A percentile compares a stretch with the other conserved stretches of the same genome.
Conservation (phyloP, 176 grass and related monocot species). For the Echinochloa phyllopogon region DNA sequence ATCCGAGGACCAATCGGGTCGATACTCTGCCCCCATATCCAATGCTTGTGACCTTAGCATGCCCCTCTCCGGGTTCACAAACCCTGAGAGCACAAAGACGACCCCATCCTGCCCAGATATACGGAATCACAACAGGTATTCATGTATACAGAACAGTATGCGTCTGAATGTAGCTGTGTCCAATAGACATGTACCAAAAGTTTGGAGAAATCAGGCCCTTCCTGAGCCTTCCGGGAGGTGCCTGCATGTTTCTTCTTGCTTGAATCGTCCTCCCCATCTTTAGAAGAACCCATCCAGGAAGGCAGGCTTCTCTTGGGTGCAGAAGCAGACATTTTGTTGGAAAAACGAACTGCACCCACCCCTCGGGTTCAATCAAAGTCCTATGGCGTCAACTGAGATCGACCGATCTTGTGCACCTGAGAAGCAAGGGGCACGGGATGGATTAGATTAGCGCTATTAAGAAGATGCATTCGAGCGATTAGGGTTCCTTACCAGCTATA, state of each 20-base stretch:
- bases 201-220: constrained; percentile 61
- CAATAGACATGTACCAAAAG: constrained; percentile 56
- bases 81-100: constrained; percentile 77
- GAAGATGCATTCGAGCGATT: not conserved
- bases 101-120: constrained; percentile 69
- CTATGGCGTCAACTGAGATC: not conserved
- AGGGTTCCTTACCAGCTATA: constrained; percentile 14
- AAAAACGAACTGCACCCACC: not conserved
- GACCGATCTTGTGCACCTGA: not conserved
- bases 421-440: not conserved
- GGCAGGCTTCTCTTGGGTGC: constrained; percentile 64
- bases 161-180: not conserved
- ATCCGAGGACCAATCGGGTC: constrained; percentile 77
- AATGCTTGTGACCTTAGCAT: constrained; percentile 73
- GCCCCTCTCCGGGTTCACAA: constrained; percentile 87
- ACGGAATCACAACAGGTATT: not conserved
- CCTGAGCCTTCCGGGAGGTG: constrained; percentile 22
- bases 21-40: constrained; percentile 89
- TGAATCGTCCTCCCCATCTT: constrained; percentile 42
- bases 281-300: constrained; percentile 61
- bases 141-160: not conserved
- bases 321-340: constrained; percentile 20
- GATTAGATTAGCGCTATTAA: not conserved
- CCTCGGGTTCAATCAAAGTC: not conserved
- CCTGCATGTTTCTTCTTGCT: constrained; percentile 63